Evolutionary conservation across 495 filamentous ascomycete species (phyloP).

Genomic region (Trichocladium antarcticum): DNA sequence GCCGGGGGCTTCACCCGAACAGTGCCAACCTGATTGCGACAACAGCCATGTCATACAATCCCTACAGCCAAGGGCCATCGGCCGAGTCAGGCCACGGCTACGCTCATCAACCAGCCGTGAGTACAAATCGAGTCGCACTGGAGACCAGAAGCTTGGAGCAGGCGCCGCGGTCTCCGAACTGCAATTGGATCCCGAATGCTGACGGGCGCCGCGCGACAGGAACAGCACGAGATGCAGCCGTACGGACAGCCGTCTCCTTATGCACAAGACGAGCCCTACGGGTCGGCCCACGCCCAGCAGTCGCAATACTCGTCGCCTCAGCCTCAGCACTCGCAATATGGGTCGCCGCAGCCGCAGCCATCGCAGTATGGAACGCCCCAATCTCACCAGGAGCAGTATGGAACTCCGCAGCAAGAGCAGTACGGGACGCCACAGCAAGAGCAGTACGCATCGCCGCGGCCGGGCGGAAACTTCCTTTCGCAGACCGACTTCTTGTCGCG

Average conservation of each 20-base stretch:
- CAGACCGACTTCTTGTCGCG: constrained; percentile 50
- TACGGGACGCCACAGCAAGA: constrained; percentile 21
- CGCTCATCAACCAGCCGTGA: constrained; percentile 21
- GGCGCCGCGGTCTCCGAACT: neutral
- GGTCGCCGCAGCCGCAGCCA: constrained; percentile 1
- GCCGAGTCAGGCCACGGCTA: constrained; percentile 41
- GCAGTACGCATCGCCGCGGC: constrained; percentile 16
- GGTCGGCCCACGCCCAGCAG: constrained; percentile 20
- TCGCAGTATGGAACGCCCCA: neutral
- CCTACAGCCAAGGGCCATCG: constrained; percentile 34
- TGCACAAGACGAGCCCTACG: constrained; percentile 14
- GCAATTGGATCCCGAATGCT: neutral
- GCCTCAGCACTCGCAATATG: neutral
- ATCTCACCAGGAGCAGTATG: too few relatives aligned
- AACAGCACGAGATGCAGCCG: constrained; percentile 35
- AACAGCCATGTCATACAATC: constrained; percentile 38
- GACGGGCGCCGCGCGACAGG: constrained; percentile 8
- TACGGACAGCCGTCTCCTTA: constrained; percentile 12
- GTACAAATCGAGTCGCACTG: constrained; percentile 8
- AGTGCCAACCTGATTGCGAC: constrained; percentile 1
- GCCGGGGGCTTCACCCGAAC: constrained; percentile 12
- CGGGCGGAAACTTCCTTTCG: constrained; percentile 30
- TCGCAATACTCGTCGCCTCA: neutral
- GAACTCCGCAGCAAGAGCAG: constrained; percentile 6
- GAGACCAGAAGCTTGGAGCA: neutral